These are phyloP conservation scores for Phytophthora idaei DNA, from an alignment of 352 stramenopile species.

Conservation along the genomic window DNA sequence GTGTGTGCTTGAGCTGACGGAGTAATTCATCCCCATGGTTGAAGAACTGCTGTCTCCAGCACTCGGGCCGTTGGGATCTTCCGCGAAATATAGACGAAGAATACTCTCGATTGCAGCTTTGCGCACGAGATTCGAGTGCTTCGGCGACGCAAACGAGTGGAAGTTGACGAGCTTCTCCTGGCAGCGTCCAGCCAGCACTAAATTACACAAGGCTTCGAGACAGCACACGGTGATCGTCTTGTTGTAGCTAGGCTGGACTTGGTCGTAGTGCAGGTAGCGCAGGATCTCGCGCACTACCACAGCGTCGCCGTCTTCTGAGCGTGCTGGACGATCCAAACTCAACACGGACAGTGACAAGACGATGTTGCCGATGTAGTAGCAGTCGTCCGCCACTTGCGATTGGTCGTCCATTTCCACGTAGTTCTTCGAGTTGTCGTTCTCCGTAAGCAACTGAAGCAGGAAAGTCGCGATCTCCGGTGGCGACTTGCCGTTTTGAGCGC, in stretches of 20 bases:
- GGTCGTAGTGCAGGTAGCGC: slow-evolving; percentile 84
- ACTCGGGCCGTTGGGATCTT: slow-evolving; percentile 59
- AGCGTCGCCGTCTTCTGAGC: slow-evolving; percentile 48
- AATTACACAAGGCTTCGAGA: slow-evolving; percentile 80
- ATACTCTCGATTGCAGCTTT: slow-evolving; percentile 88
- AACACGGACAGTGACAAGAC: slow-evolving; percentile 77
- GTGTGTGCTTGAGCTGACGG: slow-evolving; percentile 8
- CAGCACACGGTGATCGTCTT: slow-evolving; percentile 86
- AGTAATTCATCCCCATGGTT: slow-evolving; percentile 23
- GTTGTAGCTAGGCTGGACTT: slow-evolving; percentile 83
- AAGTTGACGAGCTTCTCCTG: slow-evolving; percentile 77
- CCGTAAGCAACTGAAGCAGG: slow-evolving; percentile 73
- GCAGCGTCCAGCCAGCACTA: slow-evolving; percentile 70
- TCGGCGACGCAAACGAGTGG: slow-evolving; percentile 72
- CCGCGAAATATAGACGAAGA: slow-evolving; percentile 81
- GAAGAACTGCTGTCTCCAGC: slow-evolving; percentile 15
- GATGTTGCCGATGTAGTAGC: slow-evolving; percentile 84
- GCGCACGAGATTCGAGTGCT: slow-evolving; percentile 74
- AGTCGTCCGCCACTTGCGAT: slow-evolving; percentile 84
- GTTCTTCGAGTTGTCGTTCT: slow-evolving; percentile 91
- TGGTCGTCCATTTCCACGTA: slow-evolving; percentile 90
- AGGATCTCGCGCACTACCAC: slow-evolving; percentile 75
- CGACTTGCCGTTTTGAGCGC: slow-evolving; percentile 78
- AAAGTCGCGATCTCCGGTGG: slow-evolving; percentile 83
- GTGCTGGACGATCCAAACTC: slow-evolving; percentile 60